Evolutionary conservation across 768 basidiomycete genomes (phyloP).

Genomic region (Auricularia sp.): DNA sequence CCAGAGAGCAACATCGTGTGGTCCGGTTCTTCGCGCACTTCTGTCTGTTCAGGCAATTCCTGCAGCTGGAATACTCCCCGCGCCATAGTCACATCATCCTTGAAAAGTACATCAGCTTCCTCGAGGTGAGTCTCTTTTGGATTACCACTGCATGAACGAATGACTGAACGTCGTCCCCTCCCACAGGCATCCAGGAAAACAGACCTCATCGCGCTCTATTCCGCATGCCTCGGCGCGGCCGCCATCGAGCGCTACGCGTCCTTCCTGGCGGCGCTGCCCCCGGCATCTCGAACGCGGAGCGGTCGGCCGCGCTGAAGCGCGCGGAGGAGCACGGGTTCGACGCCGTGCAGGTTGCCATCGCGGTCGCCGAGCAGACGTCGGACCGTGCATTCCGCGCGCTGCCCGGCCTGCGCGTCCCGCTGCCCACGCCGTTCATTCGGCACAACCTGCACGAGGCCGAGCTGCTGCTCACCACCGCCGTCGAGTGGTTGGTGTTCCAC

Average conservation of each 20-base stretch:
- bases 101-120: slow-evolving; percentile 77
- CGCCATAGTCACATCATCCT: slow-evolving; percentile 70
- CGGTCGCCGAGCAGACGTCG: slow-evolving; percentile 69
- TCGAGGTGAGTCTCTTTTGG: slow-evolving; percentile 48
- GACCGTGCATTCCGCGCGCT: slow-evolving; percentile 19
- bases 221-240: slow-evolving; percentile 79
- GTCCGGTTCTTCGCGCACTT: slow-evolving; percentile 86
- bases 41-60: slow-evolving; percentile 78
- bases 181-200: slow-evolving; percentile 62
- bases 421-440: neutral
- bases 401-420: neutral
- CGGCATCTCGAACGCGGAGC: slow-evolving; percentile 53
- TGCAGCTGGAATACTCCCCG: slow-evolving; percentile 63
- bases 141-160: neutral
- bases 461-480: slow-evolving; percentile 62
- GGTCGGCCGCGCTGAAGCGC: slow-evolving; percentile 57
- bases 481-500: slow-evolving; percentile 87
- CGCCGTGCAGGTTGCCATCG: slow-evolving; percentile 65
- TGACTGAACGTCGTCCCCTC: neutral
- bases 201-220: slow-evolving; percentile 88
- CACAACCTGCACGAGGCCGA: slow-evolving; percentile 38
- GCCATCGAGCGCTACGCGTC: slow-evolving; percentile 86
- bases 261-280: slow-evolving; percentile 72
- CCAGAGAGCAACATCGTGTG: neutral
- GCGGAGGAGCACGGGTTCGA: slow-evolving; percentile 82